A percentile compares a stretch with the other conserved stretches of the same genome.
Conservation (phyloP, 2,329 filamentous ascomycete genomes). For the Arthrobotrys entomopaga region DNA sequence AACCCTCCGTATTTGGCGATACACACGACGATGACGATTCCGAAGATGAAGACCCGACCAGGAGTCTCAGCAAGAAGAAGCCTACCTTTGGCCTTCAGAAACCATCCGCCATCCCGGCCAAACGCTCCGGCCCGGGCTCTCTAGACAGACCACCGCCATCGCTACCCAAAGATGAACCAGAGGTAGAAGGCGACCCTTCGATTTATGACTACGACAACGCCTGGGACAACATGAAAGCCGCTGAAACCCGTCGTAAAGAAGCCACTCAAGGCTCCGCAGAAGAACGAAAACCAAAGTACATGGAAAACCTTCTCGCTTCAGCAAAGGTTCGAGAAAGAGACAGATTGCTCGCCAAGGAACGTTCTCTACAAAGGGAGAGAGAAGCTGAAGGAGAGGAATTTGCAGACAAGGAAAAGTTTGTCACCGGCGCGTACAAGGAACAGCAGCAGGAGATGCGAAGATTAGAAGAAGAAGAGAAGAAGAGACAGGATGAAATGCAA, state of each 20-base stretch:
- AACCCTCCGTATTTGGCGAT: constrained; percentile 62
- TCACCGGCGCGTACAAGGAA: constrained; percentile 82
- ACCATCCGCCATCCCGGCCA: constrained; percentile 58
- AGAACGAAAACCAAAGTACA: constrained; percentile 79
- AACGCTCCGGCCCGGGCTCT: constrained; percentile 61
- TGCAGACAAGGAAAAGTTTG: constrained; percentile 84
- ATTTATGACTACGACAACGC: constrained; percentile 88
- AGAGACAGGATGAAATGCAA: constrained; percentile 72
- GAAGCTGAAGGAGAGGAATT: constrained; percentile 84
- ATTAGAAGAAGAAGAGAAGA: constrained; percentile 77
- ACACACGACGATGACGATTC: constrained; percentile 67
- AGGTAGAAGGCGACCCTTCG: constrained; percentile 70
- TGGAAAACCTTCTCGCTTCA: constrained; percentile 76
- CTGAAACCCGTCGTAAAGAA: constrained; percentile 68
- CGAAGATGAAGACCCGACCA: constrained; percentile 62
- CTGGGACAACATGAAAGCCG: constrained; percentile 77
- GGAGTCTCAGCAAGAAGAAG: constrained; percentile 60
- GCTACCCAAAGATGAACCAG: constrained; percentile 70
- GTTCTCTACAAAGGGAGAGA: constrained; percentile 79
- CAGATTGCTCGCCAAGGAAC: constrained; percentile 80
- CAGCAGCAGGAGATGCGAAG: constrained; percentile 79
- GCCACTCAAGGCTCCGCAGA: constrained; percentile 67
- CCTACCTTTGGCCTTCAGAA: constrained; percentile 59
- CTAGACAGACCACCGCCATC: constrained; percentile 65
- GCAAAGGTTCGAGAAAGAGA: constrained; percentile 82